Conservation (phyloP, 2,329 filamentous ascomycete species). For the Epichloe typhina region DNA sequence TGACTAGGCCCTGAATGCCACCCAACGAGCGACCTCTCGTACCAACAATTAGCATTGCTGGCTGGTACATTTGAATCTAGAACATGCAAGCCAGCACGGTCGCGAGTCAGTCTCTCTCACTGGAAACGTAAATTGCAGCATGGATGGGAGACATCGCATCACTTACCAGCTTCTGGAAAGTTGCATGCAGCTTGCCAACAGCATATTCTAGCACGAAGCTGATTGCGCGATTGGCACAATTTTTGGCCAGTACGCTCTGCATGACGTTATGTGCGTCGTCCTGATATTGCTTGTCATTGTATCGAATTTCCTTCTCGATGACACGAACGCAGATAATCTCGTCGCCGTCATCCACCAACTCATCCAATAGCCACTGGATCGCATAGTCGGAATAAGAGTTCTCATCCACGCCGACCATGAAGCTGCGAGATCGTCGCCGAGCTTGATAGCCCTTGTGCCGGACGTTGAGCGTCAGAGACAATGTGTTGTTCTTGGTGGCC, state of each 20-base stretch:
- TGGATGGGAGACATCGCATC: background rate
- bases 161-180: constrained; percentile 78
- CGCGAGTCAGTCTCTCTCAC: constrained; percentile 6
- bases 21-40: constrained; percentile 75
- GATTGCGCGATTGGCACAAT: constrained; percentile 66
- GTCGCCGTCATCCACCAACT: constrained; percentile 85
- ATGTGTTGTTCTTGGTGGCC: constrained; percentile 43
- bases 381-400: constrained; percentile 89
- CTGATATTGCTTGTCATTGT: constrained; percentile 58
- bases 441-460: constrained; percentile 79
- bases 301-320: constrained; percentile 67
- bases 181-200: constrained; percentile 78
- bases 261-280: constrained; percentile 64
- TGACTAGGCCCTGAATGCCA: constrained; percentile 74
- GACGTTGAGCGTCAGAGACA: constrained; percentile 68
- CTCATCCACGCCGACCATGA: constrained; percentile 82
- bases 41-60: constrained; percentile 80
- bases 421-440: constrained; percentile 69
- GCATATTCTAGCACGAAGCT: constrained; percentile 78
- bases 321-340: constrained; percentile 85
- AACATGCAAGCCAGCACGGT: background rate
- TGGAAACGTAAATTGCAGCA: background rate
- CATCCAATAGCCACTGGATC: constrained; percentile 81
- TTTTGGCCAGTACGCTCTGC: constrained; percentile 65
- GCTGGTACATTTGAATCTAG: constrained; percentile 83